These are phyloP conservation scores for Colletotrichum destructivum DNA, from an alignment of 2,329 filamentous ascomycete genomes.

Conservation along the genomic window DNA sequence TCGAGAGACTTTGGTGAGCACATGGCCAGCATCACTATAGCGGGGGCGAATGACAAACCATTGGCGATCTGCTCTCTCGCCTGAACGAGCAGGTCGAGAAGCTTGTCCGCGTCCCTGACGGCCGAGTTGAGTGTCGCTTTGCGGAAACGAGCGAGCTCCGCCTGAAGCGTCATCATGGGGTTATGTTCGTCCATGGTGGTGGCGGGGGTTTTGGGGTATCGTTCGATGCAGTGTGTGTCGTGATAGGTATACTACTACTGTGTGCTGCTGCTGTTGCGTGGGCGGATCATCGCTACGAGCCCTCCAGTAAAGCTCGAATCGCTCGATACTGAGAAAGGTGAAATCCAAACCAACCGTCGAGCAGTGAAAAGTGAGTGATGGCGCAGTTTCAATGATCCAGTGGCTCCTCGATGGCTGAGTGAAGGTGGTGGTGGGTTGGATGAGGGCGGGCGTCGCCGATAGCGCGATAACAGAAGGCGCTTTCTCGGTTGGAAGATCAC, in stretches of 20 bases:
- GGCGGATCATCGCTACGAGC: slow-evolving; percentile 27
- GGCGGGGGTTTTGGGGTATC: background rate
- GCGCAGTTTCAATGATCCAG: slow-evolving; percentile 10
- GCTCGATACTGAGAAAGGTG: background rate
- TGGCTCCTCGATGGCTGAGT: slow-evolving; percentile 9
- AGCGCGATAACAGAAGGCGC: slow-evolving; percentile 2
- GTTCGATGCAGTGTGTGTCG: slow-evolving; percentile 6
- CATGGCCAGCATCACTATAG: slow-evolving; percentile 27
- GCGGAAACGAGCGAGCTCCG: slow-evolving; percentile 81
- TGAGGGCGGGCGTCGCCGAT: background rate
- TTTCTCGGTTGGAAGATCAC: slow-evolving; percentile 3
- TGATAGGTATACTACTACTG: slow-evolving; percentile 13
- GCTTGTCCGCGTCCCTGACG: slow-evolving; percentile 84
- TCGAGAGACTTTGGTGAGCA: slow-evolving; percentile 28
- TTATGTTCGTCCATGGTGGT: slow-evolving; percentile 56
- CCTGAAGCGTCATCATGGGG: slow-evolving; percentile 72
- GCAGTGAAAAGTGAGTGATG: background rate
- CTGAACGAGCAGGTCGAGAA: slow-evolving; percentile 82
- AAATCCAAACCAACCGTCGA: background rate
- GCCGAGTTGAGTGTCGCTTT: slow-evolving; percentile 78
- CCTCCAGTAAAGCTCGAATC: background rate
- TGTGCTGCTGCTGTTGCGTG: slow-evolving; percentile 23
- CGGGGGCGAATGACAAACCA: slow-evolving; percentile 63
- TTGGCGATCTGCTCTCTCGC: slow-evolving; percentile 82
- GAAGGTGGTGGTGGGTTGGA: slow-evolving; percentile 14